Evolutionary conservation across 768 basidiomycete species (phyloP).

Genomic region (Paxillus rubicundulus): DNA sequence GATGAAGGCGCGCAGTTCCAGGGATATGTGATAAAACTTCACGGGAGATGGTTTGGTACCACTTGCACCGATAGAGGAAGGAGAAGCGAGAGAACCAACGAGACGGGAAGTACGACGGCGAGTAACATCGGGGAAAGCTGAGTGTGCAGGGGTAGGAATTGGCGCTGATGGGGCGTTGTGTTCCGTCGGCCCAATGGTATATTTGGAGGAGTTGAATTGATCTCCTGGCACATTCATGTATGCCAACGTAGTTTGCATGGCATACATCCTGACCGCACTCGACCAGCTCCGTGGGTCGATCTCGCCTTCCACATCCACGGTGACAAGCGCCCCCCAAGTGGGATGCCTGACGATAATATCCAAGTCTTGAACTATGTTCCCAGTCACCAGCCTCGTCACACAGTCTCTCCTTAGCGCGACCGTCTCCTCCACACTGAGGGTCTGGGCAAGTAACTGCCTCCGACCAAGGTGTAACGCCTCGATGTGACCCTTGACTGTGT

Average conservation of each 20-base stretch:
- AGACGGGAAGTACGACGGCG: constrained; percentile 33
- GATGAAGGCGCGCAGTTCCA: constrained; percentile 90
- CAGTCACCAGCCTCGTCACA: constrained; percentile 81
- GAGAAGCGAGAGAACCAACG: constrained; percentile 33
- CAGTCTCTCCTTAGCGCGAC: constrained; percentile 79
- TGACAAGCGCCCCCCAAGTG: constrained; percentile 83
- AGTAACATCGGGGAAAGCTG: constrained; percentile 62
- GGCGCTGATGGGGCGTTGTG: constrained; percentile 41
- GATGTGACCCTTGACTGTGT: constrained; percentile 82
- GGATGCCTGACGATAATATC: constrained; percentile 98
- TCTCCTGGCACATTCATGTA: constrained; percentile 58
- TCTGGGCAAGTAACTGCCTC: constrained; percentile 84
- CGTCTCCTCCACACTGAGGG: constrained; percentile 85
- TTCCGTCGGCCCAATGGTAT: constrained; percentile 43
- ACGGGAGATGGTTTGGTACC: constrained; percentile 41
- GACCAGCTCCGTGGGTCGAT: constrained; percentile 81
- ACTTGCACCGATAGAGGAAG: constrained; percentile 4
- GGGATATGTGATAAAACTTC: constrained; percentile 85
- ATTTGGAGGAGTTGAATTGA: constrained; percentile 34
- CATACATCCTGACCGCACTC: constrained; percentile 87
- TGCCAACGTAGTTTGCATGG: constrained; percentile 81
- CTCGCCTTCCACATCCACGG: constrained; percentile 86
- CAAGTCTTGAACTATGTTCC: constrained; percentile 88
- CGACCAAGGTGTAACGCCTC: constrained; percentile 90
- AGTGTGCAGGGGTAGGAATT: constrained; percentile 61